Evolutionary conservation across 495 filamentous ascomycete species (phyloP), one percentile per base, ranked within the genome.

Genomic region (Talaromyces adpressus): DNA sequence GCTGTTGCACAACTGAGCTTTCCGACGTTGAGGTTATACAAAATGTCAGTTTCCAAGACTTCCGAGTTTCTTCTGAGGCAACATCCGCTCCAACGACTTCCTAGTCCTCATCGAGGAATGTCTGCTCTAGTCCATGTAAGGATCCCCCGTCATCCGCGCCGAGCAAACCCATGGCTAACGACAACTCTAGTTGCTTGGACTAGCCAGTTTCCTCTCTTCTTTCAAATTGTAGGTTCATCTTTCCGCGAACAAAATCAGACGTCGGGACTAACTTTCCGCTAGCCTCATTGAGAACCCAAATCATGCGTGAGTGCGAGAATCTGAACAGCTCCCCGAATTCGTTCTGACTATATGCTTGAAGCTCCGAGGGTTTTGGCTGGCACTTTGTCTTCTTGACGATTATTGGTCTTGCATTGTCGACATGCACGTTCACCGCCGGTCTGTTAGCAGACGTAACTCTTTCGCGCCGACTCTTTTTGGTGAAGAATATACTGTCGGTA

Each of bases 381-480:
- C 89, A 93, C 71, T 88, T 88, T 68, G 90, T 93, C 74, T 93
- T 89, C 73, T 77, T 93, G 56, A 96, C 91, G 61, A 91, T 95
- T 65, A 86, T 95, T 67, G 91, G 91, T 29, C 82, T 95, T 12
- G 74, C 81, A 2, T 73, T 94, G 41, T 81, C 91, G 3, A 83
- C 87, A 16, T 62, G 84, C 56, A 91, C 91, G 41, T 93, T 94
- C 71, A 65, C 76, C 23, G 72, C 84, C 65, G 93, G 84, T 7
- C 71, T 92, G n/a, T 73, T 92, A 30, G 89, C 91, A 39, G 92
- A 97, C 75, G 62, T 93, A 8, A 88, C 86, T 9, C 71, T 87
- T 39, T 90, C 83, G 7, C 77, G 74, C 0, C 74, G 72, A 27
- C 77, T 95, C 47, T 95, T 96, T 73, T 63, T 79, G 36, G 59